A percentile compares a stretch with the other conserved stretches of the same genome.
Conservation (phyloP, 2,329 filamentous ascomycete genomes). For the Aspergillus sp. region DNA sequence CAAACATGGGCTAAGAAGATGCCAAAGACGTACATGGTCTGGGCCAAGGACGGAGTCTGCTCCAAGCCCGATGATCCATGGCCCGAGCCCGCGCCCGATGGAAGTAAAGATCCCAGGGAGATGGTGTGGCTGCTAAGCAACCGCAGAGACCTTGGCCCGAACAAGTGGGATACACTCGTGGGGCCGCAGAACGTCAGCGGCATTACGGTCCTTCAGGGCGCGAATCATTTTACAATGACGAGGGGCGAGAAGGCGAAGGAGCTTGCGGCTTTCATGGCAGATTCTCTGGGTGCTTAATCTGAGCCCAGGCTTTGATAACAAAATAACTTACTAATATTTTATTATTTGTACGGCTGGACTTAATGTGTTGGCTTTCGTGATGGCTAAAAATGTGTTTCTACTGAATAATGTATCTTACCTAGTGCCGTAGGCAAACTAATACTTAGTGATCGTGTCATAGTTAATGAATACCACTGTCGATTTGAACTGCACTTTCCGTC, state of each 20-base stretch:
- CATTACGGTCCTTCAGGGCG: slow-evolving; percentile 33
- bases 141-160: slow-evolving; percentile 48
- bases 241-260: slow-evolving; percentile 31
- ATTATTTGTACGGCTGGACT: too few relatives aligned
- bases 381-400: too few relatives aligned
- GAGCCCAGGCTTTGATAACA: too few relatives aligned
- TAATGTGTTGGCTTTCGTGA: too few relatives aligned
- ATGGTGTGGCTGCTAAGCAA: slow-evolving; percentile 52
- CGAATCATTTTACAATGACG: slow-evolving; percentile 39
- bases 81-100: slow-evolving; percentile 40
- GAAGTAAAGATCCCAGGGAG: slow-evolving; percentile 44
- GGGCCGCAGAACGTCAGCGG: slow-evolving; percentile 35
- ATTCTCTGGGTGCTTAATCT: slow-evolving; percentile 21
- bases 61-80: slow-evolving; percentile 41
- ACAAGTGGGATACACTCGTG: slow-evolving; percentile 49
- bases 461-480: too few relatives aligned
- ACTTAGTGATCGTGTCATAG: too few relatives aligned
- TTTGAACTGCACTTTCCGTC: too few relatives aligned
- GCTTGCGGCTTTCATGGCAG: slow-evolving; percentile 29
- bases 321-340: too few relatives aligned
- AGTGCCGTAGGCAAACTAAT: too few relatives aligned
- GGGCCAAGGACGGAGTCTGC: slow-evolving; percentile 51
- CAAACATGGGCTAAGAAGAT: slow-evolving; percentile 31
- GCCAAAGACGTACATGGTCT: slow-evolving; percentile 47
- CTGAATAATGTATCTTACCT: too few relatives aligned